Base-by-base conservation (phyloP, 78 protist species). In the Isochrysis galbana region DNA sequence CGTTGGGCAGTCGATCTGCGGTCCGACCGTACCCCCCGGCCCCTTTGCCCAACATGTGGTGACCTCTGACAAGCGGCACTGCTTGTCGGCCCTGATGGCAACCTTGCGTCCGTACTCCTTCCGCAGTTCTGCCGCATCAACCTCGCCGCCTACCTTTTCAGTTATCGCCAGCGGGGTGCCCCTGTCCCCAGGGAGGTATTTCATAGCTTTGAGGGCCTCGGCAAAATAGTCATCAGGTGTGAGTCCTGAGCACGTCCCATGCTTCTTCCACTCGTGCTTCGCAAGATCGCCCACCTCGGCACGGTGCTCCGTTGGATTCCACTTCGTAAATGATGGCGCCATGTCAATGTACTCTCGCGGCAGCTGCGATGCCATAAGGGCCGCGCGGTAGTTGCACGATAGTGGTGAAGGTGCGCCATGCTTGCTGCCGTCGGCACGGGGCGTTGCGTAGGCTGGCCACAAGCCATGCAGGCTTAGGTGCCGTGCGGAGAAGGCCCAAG, bases 181-280 rank as follows among this genome's bases (percentile, higher is more conserved):
- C 5, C 90, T 67, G n/a, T 51, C 90, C 34, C 90, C 90, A 10
- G 90, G n/a, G 0, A 86, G 72, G 0, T 0, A 0, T 3, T n/a
- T 2, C 25, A 51, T 0, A 0, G 46, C 90, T 7, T 48, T 45
- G 25, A 51, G 48, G 34, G 67, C 90, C 72, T 86, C 90, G n/a
- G 14, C 45, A 11, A 46, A 51, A 17, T 86, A 86, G 21, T 14
- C 26, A 1, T 48, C 90, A 0, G 90, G 90, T 7, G 39, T 34
- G 25, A 86, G 72, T 1, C 48, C 36, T 2, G n/a, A 21, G 72
- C 90, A 86, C 10, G 90, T 86, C 36, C 90, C 90, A 45, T 86
- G 90, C 72, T 86, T 86, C 5, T 10, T 2, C 90, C 90, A 86
- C 90, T 86, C 90, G 45, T 86, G 90, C 90, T 36, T 39, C n/a